Evolutionary conservation across 495 filamentous ascomycete species (phyloP).

Genomic region (Penicillium daleae): DNA sequence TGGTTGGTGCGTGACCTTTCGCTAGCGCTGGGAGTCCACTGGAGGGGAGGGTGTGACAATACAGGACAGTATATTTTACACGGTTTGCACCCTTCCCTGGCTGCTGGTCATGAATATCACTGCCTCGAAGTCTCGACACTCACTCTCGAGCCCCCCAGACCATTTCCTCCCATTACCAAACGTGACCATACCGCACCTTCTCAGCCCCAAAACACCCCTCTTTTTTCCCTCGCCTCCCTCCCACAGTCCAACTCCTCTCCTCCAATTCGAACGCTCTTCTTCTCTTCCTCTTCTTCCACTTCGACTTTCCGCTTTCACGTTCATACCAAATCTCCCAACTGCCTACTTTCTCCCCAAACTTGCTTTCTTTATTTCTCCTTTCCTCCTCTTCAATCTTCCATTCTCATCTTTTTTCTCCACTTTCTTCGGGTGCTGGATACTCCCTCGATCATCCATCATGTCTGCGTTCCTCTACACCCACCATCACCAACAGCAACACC

Average conservation of each 20-base stretch:
- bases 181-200: constrained; percentile 18
- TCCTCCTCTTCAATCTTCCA: constrained; percentile 36
- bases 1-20: constrained; percentile 43
- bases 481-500: constrained; percentile 54
- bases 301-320: constrained; percentile 32
- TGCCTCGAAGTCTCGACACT: background rate
- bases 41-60: background rate
- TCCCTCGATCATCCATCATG: constrained; percentile 56
- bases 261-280: constrained; percentile 13
- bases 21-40: constrained; percentile 20
- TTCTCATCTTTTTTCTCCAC: constrained; percentile 26
- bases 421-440: constrained; percentile 25
- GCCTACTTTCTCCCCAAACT: constrained; percentile 15
- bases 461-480: constrained; percentile 73
- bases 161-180: constrained; percentile 9
- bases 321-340: constrained; percentile 26
- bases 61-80: background rate
- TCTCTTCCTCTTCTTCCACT: constrained; percentile 22
- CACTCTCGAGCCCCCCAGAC: background rate
- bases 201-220: constrained; percentile 36
- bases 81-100: background rate
- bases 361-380: constrained; percentile 31
- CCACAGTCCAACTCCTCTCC: constrained; percentile 24
- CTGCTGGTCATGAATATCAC: no score
- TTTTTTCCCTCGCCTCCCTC: constrained; percentile 27